A percentile compares a stretch with the other conserved stretches of the same genome.
Conservation (phyloP, 2,329 filamentous ascomycete genomes). For the Arthroderma sp. region DNA sequence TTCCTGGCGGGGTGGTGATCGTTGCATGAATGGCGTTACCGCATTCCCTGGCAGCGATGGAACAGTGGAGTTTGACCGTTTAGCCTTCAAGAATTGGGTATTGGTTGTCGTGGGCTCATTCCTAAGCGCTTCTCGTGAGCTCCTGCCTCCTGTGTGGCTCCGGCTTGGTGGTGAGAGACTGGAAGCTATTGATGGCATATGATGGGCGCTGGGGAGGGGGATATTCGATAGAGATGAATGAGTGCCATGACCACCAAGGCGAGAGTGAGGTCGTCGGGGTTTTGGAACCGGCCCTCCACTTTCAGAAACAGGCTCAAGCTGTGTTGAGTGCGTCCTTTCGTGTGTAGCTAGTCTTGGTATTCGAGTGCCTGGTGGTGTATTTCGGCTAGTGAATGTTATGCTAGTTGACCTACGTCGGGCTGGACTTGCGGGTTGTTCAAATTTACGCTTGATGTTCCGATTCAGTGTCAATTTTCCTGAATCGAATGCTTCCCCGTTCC, state of each 20-base stretch:
- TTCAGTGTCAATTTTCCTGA: conserved; percentile 71
- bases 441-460: conserved; percentile 81
- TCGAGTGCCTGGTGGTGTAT: conserved; percentile 46
- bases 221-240: conserved; percentile 57
- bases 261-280: conserved; percentile 51
- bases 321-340: conserved; percentile 56
- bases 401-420: conserved; percentile 62
- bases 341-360: conserved; percentile 65
- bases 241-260: conserved; percentile 50
- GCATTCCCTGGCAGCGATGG: conserved; percentile 24
- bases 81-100: conserved; percentile 43
- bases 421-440: conserved; percentile 54
- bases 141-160: conserved; percentile 39
- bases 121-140: conserved; percentile 22
- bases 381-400: conserved; percentile 79
- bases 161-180: conserved; percentile 49
- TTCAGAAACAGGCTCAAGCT: conserved; percentile 83
- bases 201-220: conserved; percentile 45
- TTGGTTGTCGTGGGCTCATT: conserved; percentile 40
- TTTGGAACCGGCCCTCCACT: conserved; percentile 59
- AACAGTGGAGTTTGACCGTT: conserved; percentile 48
- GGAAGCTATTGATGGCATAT: conserved; percentile 35
- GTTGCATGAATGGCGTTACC: conserved; percentile 20
- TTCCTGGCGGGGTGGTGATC: conserved; percentile 27
- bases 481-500: conserved; percentile 68